Evolutionary conservation across 1,139 yeast genomes (phyloP).

Genomic region (Scheffersomyces insectosa): DNA sequence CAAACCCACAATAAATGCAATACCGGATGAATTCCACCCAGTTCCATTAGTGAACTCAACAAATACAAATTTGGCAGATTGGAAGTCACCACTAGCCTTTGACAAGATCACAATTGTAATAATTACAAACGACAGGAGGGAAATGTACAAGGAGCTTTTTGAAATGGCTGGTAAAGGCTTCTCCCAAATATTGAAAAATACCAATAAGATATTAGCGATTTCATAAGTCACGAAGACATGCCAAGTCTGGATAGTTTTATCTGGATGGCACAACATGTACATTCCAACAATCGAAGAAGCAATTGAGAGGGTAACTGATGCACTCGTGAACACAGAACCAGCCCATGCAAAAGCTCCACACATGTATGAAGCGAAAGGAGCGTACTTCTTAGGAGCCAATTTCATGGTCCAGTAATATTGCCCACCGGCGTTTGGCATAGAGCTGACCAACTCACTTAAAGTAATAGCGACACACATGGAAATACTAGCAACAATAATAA

Average conservation of each 20-base stretch:
- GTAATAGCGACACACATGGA: constrained; percentile 42
- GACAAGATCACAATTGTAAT: constrained; percentile 41
- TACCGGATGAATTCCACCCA: constrained; percentile 43
- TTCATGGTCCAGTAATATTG: constrained; percentile 62
- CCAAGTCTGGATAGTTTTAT: constrained; percentile 48
- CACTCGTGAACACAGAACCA: constrained; percentile 57
- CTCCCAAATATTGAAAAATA: constrained; percentile 40
- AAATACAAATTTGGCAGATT: constrained; percentile 40
- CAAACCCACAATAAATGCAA: constrained; percentile 46
- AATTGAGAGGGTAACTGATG: constrained; percentile 53
- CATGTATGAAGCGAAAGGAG: constrained; percentile 49
- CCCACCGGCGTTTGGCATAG: constrained; percentile 61
- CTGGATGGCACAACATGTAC: constrained; percentile 48
- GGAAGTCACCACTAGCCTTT: constrained; percentile 37
- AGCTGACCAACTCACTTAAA: constrained; percentile 51
- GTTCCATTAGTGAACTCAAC: constrained; percentile 38
- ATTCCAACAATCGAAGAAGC: constrained; percentile 52
- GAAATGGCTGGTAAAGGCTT: constrained; percentile 37
- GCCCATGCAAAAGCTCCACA: constrained; percentile 62
- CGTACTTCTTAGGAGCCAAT: constrained; percentile 50
- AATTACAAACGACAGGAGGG: constrained; percentile 36
- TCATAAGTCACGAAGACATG: constrained; percentile 50
- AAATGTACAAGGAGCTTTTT: constrained; percentile 36
- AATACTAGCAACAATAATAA: constrained; percentile 30
- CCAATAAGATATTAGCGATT: constrained; percentile 31